Evolutionary conservation across 352 stramenopile genomes (phyloP).

Genomic region (Phytophthora pistaciae): DNA sequence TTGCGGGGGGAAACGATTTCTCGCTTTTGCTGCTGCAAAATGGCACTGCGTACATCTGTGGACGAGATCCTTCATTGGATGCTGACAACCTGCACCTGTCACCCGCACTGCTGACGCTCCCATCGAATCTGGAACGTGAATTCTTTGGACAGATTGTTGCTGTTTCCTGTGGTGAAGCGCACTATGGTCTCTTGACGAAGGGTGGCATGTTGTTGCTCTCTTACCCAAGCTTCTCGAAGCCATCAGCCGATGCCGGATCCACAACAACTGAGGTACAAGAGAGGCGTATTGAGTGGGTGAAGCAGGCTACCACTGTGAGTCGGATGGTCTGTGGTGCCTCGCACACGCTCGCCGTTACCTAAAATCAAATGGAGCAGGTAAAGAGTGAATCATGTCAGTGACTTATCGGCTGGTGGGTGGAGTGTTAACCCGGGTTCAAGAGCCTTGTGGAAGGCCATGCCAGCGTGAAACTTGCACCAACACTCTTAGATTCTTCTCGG

Average conservation of each 20-base stretch:
- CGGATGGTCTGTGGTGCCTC: conserved; percentile 50
- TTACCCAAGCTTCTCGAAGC: conserved; percentile 15
- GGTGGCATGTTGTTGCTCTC: conserved; percentile 44
- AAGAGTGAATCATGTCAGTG: neutral
- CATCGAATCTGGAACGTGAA: conserved; percentile 23
- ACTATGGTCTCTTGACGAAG: conserved; percentile 45
- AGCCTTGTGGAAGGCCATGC: neutral
- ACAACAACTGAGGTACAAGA: conserved; percentile 30
- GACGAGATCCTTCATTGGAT: conserved; percentile 42
- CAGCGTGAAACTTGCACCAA: too few relatives aligned
- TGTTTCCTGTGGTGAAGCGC: conserved; percentile 60
- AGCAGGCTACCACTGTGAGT: conserved; percentile 27
- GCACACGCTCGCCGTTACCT: conserved; percentile 42
- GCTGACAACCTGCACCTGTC: conserved; percentile 32
- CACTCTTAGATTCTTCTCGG: too few relatives aligned
- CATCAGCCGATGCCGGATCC: conserved; percentile 14
- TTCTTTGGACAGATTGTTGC: conserved; percentile 28
- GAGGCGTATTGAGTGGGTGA: conserved; percentile 24
- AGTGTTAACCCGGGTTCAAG: neutral
- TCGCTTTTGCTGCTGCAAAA: conserved; percentile 49
- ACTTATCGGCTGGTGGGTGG: neutral
- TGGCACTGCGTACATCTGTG: conserved; percentile 44
- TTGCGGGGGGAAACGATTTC: conserved; percentile 48
- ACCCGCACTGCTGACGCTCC: conserved; percentile 36
- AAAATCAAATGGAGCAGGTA: neutral